Evolutionary conservation across 352 stramenopile genomes (phyloP).

Genomic region (Phytophthora ramorum): DNA sequence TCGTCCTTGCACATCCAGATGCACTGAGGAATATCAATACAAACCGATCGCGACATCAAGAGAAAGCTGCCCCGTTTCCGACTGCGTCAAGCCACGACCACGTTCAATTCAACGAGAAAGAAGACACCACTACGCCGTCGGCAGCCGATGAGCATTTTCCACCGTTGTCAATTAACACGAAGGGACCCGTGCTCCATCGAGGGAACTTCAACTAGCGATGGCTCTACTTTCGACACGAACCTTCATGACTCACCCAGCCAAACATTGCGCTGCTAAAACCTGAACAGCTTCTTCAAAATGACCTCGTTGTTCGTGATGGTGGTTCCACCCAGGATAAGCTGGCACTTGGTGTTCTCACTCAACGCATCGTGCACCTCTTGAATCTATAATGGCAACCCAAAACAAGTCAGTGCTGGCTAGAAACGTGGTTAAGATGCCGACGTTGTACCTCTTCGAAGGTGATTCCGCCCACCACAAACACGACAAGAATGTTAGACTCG

Average conservation of each 20-base stretch:
- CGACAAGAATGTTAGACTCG: conserved; percentile 52
- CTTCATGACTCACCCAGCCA: not conserved
- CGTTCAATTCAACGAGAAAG: conserved; percentile 17
- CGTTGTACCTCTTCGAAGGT: conserved; percentile 73
- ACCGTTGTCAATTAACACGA: conserved; percentile 13
- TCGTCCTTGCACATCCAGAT: conserved; percentile 61
- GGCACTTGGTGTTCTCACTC: conserved; percentile 50
- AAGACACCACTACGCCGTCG: not conserved
- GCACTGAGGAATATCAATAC: conserved; percentile 22
- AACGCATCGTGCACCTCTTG: conserved; percentile 72
- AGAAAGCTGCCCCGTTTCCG: conserved; percentile 2
- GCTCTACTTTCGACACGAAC: conserved; percentile 14
- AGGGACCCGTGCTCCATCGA: conserved; percentile 3
- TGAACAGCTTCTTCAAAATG: conserved; percentile 67
- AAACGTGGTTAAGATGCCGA: not conserved
- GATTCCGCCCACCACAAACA: conserved; percentile 84
- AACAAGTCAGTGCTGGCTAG: conserved; percentile 1
- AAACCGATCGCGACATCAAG: conserved; percentile 17
- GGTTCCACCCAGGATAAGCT: conserved; percentile 77
- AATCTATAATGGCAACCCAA: conserved; percentile 43
- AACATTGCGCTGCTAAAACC: conserved; percentile 16
- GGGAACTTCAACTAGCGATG: conserved; percentile 18
- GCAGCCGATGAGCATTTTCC: conserved; percentile 6
- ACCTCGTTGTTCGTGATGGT: conserved; percentile 77
- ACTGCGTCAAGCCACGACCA: conserved; percentile 13